Conservation (phyloP, 2,329 filamentous ascomycete species). For the Microcera coccophila region DNA sequence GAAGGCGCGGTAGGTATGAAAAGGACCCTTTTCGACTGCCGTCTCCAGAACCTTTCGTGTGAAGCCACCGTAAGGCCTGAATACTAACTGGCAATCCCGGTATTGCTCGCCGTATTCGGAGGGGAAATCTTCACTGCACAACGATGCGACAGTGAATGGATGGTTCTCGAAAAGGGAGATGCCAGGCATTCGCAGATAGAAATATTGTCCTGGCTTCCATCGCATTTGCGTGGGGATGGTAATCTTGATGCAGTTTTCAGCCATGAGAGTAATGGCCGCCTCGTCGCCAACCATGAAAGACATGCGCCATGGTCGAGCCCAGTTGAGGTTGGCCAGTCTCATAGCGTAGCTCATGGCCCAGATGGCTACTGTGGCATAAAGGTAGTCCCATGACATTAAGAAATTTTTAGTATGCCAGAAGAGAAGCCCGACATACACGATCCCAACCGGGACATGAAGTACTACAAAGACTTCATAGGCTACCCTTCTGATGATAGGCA, state of each 20-base stretch:
- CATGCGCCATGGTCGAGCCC: constrained; percentile 73
- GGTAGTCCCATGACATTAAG: constrained; percentile 83
- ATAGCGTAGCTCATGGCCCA: constrained; percentile 71
- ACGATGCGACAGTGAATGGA: constrained; percentile 88
- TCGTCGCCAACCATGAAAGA: constrained; percentile 88
- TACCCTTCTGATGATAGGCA: constrained; percentile 70
- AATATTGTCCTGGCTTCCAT: constrained; percentile 91
- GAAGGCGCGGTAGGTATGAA: constrained; percentile 88
- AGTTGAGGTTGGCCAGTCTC: constrained; percentile 83
- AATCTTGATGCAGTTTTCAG: constrained; percentile 92
- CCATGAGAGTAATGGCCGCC: constrained; percentile 81
- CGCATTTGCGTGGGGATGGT: constrained; percentile 90
- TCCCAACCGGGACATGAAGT: constrained; percentile 76
- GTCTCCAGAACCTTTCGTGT: constrained; percentile 80
- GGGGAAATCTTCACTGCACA: constrained; percentile 90
- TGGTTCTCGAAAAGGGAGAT: constrained; percentile 90
- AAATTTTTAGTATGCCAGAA: constrained; percentile 98
- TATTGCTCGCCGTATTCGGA: constrained; percentile 87
- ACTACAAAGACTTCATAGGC: constrained; percentile 84
- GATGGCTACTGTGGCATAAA: constrained; percentile 75
- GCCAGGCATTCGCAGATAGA: constrained; percentile 90
- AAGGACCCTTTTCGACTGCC: constrained; percentile 79
- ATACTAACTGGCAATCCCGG: constrained; percentile 84
- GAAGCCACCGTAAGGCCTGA: constrained; percentile 87
- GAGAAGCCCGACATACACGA: constrained; percentile 75